Percentiles rank a stretch among this genome's conserved stretches.
These are phyloP conservation scores for Yarrowia keelungensis DNA, from an alignment of 805 yeast genomes.

Conservation along the genomic window DNA sequence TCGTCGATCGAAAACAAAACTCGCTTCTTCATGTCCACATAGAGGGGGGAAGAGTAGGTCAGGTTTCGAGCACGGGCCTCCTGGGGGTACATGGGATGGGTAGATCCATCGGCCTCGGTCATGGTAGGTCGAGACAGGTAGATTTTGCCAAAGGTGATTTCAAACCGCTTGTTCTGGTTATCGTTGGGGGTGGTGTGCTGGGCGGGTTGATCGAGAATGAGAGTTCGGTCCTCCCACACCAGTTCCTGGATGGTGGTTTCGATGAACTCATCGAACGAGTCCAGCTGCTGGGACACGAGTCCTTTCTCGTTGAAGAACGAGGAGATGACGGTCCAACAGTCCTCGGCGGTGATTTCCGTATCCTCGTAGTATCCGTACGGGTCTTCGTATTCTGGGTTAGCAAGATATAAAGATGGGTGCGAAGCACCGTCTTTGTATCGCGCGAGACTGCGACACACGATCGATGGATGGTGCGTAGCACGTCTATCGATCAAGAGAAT, in stretches of 20 bases:
- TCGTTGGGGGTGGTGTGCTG: constrained; percentile 94
- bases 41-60: constrained; percentile 94
- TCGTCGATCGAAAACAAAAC: constrained; percentile 84
- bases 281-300: constrained; percentile 95
- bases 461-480: too few relatives aligned
- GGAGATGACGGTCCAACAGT: constrained; percentile 98
- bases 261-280: constrained; percentile 97
- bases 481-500: too few relatives aligned
- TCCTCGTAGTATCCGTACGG: constrained; percentile 75
- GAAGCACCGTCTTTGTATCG: background rate
- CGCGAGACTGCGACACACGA: too few relatives aligned
- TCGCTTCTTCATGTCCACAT: constrained; percentile 92
- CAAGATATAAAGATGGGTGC: background rate
- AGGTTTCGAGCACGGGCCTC: constrained; percentile 96
- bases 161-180: constrained; percentile 88
- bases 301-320: constrained; percentile 97
- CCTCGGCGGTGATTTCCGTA: constrained; percentile 89
- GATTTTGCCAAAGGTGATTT: constrained; percentile 96
- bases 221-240: constrained; percentile 92
- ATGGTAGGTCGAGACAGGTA: constrained; percentile 96
- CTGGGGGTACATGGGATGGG: constrained; percentile 97
- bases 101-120: constrained; percentile 99
- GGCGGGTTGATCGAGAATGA: constrained; percentile 96
- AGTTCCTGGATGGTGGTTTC: constrained; percentile 96
- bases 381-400: constrained; percentile 51